phyloP scores from a whole-genome alignment of 208 protist genomes.

The Leishmania aethiopica region DNA sequence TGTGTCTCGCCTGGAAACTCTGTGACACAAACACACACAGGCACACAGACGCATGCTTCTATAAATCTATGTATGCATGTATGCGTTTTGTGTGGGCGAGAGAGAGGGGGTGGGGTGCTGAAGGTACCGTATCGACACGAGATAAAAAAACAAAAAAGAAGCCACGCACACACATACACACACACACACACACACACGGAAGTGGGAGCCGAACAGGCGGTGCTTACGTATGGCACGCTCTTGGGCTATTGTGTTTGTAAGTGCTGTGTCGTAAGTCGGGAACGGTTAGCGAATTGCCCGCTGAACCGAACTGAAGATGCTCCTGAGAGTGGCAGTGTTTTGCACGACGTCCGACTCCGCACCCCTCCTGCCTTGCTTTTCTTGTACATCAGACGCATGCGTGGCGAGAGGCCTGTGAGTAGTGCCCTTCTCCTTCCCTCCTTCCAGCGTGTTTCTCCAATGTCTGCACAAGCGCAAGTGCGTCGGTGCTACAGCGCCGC shows the following conservation, averaged over 20 bases:
- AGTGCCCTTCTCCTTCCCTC: neutral
- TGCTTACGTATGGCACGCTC: neutral
- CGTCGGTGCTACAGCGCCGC: neutral
- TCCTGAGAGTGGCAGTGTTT: neutral
- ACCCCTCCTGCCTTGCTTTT: neutral
- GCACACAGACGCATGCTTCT: neutral
- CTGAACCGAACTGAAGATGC: neutral
- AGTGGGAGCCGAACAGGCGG: neutral
- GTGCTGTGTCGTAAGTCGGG: neutral
- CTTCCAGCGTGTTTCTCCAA: neutral
- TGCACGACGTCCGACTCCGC: neutral
- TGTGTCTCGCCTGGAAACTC: neutral
- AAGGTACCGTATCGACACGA: neutral
- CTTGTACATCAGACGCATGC: neutral
- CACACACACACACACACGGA: conserved; percentile 3
- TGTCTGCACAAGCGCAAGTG: neutral
- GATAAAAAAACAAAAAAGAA: neutral
- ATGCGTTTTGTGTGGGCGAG: neutral
- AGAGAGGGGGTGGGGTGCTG: neutral
- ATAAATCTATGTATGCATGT: neutral
- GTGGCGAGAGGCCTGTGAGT: no score
- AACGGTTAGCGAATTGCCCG: neutral
- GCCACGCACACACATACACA: neutral
- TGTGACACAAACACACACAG: neutral
- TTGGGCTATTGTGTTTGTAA: neutral